phyloP scores from a whole-genome alignment of 768 basidiomycete genomes.

The Trametes cinnabarina region DNA sequence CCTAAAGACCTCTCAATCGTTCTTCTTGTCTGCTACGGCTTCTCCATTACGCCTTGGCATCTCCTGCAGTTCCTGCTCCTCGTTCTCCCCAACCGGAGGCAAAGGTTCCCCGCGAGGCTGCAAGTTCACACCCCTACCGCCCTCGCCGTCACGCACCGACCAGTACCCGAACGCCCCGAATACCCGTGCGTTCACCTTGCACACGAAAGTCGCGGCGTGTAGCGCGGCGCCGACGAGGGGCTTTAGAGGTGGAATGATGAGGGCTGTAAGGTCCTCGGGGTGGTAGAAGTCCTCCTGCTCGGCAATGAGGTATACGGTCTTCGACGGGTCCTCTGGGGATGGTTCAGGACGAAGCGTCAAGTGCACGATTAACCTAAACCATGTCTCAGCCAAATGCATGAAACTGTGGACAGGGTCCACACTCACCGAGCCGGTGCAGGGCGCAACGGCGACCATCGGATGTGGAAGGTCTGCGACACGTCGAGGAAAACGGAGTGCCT shows the following conservation, averaged over 20 bases:
- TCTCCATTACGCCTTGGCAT: background rate
- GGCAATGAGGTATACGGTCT: slow-evolving; percentile 44
- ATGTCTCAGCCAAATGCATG: no score
- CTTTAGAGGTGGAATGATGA: slow-evolving; percentile 42
- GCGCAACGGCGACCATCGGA: slow-evolving; percentile 45
- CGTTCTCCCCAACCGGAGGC: slow-evolving; percentile 5
- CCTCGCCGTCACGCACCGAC: slow-evolving; percentile 16
- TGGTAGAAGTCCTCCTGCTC: slow-evolving; percentile 62
- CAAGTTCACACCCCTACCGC: slow-evolving; percentile 14
- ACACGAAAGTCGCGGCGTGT: slow-evolving; percentile 22
- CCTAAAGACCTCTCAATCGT: background rate
- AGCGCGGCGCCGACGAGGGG: slow-evolving; percentile 38
- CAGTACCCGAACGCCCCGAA: slow-evolving; percentile 18
- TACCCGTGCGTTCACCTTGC: slow-evolving; percentile 20
- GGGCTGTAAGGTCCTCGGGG: slow-evolving; percentile 48
- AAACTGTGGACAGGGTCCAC: no score
- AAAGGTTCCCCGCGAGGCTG: slow-evolving; percentile 17
- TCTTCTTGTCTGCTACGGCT: slow-evolving; percentile 1
- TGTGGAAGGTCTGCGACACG: slow-evolving; percentile 50
- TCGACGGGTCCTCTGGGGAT: slow-evolving; percentile 27
- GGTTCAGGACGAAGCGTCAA: slow-evolving; percentile 41
- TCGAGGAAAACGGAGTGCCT: slow-evolving; percentile 48
- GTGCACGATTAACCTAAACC: slow-evolving; percentile 44
- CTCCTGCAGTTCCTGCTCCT: slow-evolving; percentile 9
- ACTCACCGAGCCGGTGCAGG: slow-evolving; percentile 48